Evolutionary conservation across 2,329 filamentous ascomycete species (phyloP), one percentile per base, ranked within the genome.

Genomic region (Chaetomiaceae sp.): DNA sequence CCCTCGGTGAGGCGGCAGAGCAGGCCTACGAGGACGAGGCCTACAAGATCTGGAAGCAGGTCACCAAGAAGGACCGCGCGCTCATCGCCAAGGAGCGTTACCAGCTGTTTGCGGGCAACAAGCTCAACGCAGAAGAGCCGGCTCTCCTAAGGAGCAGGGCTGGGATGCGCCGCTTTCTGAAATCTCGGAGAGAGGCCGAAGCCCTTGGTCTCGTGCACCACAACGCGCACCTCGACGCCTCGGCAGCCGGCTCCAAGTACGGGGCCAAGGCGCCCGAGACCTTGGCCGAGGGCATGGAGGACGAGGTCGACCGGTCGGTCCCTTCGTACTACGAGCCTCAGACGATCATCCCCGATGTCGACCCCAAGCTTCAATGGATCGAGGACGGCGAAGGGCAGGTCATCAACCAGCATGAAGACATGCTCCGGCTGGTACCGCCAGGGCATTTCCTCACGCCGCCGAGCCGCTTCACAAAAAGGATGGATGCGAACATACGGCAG

Each of bases 1-100:
- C 80, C 1, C 75, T 86, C 46, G 79, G 78, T 14, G 75, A 84
- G 48, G 78, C 78, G 24, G 76, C 73, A 12, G 86, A 94, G 57
- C 87, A 95, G 56, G 76, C 79, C 11, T 88, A 88, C 56, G 81
- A 94, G 57, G 90, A 97, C 57, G 90, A 97, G 48, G 91, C 96
- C 62, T 95, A 93, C 69, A 95, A 94, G 64, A 86, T 93, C 29
- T 98, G 94, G 93, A 98, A 97, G 69, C 91, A 97, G 66, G 88
- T 95, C 33, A 98, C 93, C 2, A 97, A 97, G 68, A 96, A 93
- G 63, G 90, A 95, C 60, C 83, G 93, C 52, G 93, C 93, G 4
- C 71, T 85, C 19, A 81, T 91, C 43, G 86, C 93, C 49, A 88
- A 90, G 53, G 88, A 95, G 62, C 80, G 93, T 26, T 83, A 89